Evolutionary conservation across 2,329 filamentous ascomycete genomes (phyloP).

Genomic region (Plenodomus biglobosus): DNA sequence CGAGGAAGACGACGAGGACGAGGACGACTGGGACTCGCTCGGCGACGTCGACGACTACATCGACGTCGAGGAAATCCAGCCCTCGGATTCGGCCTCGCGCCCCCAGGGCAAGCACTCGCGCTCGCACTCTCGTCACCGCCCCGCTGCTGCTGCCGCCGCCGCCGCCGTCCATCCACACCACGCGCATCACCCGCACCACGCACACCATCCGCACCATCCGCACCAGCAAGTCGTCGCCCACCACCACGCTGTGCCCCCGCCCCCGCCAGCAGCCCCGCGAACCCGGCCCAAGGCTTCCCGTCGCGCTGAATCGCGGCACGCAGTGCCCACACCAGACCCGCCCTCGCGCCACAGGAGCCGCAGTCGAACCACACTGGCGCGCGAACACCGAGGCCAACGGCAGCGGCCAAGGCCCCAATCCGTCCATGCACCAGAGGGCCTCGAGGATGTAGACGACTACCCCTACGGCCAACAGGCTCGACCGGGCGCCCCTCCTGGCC

Average conservation of each 20-base stretch:
- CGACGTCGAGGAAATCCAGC: slow-evolving; percentile 47
- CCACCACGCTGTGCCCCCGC: slow-evolving; percentile 31
- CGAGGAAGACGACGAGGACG: slow-evolving; percentile 25
- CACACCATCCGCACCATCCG: no score
- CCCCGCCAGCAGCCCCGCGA: slow-evolving; percentile 39
- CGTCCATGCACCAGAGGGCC: slow-evolving; percentile 43
- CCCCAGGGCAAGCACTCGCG: slow-evolving; percentile 38
- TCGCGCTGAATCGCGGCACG: slow-evolving; percentile 45
- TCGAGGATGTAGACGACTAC: slow-evolving; percentile 51
- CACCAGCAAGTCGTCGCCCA: slow-evolving; percentile 35
- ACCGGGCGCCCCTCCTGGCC: slow-evolving; percentile 35
- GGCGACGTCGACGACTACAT: slow-evolving; percentile 34
- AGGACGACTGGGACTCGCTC: slow-evolving; percentile 30
- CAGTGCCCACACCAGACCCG: slow-evolving; percentile 33
- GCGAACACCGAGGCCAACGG: slow-evolving; percentile 31
- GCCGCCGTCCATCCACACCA: neutral
- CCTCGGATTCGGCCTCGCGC: slow-evolving; percentile 54
- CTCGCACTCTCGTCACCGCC: slow-evolving; percentile 2
- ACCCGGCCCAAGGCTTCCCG: slow-evolving; percentile 36
- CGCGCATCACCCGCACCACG: no score
- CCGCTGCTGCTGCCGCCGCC: no score
- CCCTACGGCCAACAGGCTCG: slow-evolving; percentile 38
- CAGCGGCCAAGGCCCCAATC: slow-evolving; percentile 38
- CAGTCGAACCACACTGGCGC: slow-evolving; percentile 38
- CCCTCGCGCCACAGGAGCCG: slow-evolving; percentile 38